Evolutionary conservation across 108 stramenopile species (phyloP), one percentile per base, ranked within the genome.

Genomic region (Nannochloropsis salina): DNA sequence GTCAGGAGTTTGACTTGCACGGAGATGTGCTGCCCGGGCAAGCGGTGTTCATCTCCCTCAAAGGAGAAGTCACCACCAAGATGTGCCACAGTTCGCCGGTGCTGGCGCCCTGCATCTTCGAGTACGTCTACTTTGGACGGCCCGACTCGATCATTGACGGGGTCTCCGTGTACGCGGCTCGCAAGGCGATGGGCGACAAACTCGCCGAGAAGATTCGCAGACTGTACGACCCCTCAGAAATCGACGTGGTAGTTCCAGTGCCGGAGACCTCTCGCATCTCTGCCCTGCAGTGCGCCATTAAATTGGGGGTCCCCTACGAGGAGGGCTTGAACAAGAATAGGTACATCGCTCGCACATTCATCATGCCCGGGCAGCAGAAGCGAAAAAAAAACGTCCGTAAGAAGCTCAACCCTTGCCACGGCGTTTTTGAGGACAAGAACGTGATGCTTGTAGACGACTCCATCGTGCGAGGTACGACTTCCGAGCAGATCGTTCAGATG

Each of bases 91-190:
- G 20, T 22, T 18, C 40, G 42, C 86, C 91, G 44, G 61, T 85
- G 80, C 91, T 90, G 80, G 45, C 92, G 44, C 97, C 96, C 41
- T 98, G 98, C 91, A 95, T 98, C 82, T 98, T 98, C 88, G 98
- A 98, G 92, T 96, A 97, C 90, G 98, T 98, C 18, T 98, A 98
- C 93, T 98, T 98, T 92, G 95, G 96, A 40, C 93, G 98, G 41
- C 98, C 96, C 9, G 98, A 97, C 90, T 94, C 94, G 20, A 81
- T 88, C 81, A 84, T 88, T 42, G 88, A 85, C 42, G 88, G 88
- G 9, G 85, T 88, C 22, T 42, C 84, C 45, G 86, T 89, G 20
- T 89, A 89, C 82, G 82, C 42, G 12, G 88, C 88, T 21, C 88
- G 88, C 0, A 84, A 81, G 44, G 84, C 82, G 18, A 88, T 88